Conservation (phyloP, 78 protist genomes). For the Dictyostelium discoideum region DNA sequence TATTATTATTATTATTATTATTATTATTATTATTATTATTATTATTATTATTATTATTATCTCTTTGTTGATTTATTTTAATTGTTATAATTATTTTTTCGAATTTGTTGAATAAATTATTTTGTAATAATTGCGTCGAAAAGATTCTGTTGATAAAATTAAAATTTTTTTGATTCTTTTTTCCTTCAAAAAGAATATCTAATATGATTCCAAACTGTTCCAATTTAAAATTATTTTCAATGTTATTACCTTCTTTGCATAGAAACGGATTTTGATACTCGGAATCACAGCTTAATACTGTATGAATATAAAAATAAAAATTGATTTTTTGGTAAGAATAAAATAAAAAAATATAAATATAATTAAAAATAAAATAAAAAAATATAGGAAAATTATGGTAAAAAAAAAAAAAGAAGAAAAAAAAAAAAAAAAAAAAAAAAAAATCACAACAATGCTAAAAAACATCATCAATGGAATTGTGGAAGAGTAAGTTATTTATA, state of each 20-base stretch:
- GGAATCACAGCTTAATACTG: background rate
- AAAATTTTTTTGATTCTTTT: background rate
- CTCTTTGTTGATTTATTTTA: conserved; percentile 6
- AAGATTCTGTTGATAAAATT: background rate
- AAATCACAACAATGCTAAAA: background rate
- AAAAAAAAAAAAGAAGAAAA: background rate
- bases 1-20: background rate
- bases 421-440: background rate
- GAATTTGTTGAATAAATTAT: background rate
- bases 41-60: background rate
- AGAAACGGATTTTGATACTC: background rate
- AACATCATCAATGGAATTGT: background rate
- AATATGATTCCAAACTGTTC: background rate
- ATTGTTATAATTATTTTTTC: background rate
- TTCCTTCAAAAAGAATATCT: conserved; percentile 3
- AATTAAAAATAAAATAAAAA: background rate
- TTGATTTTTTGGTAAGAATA: too few species aligned
- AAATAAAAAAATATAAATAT: background rate
- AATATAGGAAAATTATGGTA: background rate
- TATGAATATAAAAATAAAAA: background rate
- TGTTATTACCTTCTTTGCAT: background rate
- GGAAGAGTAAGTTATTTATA: background rate
- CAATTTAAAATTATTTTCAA: background rate
- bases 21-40: background rate
- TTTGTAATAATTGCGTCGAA: background rate